A percentile compares a stretch with the other conserved stretches of the same genome.
Conservation (phyloP, 306 rosid species). For the Cucurbita pepo region DNA sequence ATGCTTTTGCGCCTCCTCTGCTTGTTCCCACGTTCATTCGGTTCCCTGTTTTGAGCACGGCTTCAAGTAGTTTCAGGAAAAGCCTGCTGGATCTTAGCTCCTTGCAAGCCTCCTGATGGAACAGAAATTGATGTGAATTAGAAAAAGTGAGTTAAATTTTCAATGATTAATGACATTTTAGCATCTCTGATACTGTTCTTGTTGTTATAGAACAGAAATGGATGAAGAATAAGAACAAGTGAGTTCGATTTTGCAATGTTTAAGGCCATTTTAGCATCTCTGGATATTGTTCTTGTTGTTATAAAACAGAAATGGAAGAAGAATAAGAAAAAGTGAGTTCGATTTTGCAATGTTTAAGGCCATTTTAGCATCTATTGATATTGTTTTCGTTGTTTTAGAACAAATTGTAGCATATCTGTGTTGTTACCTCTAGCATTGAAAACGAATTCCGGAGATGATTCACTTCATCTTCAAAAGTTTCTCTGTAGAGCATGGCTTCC, state of each 20-base stretch:
- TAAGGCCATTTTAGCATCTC: neutral
- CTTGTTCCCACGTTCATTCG: slow-evolving; percentile 95
- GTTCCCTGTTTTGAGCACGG: slow-evolving; percentile 90
- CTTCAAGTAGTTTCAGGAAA: slow-evolving; percentile 73
- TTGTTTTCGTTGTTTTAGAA: neutral
- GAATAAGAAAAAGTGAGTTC: neutral
- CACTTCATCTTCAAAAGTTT: slow-evolving; percentile 86
- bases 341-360: neutral
- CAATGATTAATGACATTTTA: neutral
- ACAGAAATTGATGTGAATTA: neutral
- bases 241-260: neutral
- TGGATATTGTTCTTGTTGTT: neutral
- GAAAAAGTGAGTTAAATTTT: neutral
- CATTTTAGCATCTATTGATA: neutral
- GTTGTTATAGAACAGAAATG: neutral
- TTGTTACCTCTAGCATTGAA: slow-evolving; percentile 77
- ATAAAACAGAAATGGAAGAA: neutral
- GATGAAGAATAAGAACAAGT: neutral
- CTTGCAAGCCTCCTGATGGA: slow-evolving; percentile 77
- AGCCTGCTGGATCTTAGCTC: slow-evolving; percentile 89
- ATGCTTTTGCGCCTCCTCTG: slow-evolving; percentile 87
- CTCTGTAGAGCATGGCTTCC: slow-evolving; percentile 76
- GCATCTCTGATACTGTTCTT: neutral
- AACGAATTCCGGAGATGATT: slow-evolving; percentile 80
- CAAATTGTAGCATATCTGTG: neutral